Evolutionary conservation across 306 rosid genomes (phyloP), one percentile per base, ranked within the genome.

Genomic region (Acmispon strigosus): DNA sequence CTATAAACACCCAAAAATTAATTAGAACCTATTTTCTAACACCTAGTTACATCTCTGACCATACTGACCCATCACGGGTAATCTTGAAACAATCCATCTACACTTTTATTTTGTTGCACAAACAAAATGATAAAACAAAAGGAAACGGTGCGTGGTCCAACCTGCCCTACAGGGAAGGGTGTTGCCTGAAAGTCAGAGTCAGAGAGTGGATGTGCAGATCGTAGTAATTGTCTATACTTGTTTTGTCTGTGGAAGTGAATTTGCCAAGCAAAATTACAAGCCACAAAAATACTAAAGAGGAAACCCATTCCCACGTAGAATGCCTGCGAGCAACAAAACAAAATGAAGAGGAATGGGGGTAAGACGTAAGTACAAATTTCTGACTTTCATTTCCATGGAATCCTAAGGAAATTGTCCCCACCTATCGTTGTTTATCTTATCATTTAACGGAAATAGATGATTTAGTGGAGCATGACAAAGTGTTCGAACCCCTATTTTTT

Each of bases 321-420:
- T 24, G 57, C n/a, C 12, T 4, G 10, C 55, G 8, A 17, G 62
- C 18, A 41, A 54, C 64, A 54, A 70, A 55, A 55, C 56, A 69
- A 69, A 62, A 70, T 48, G 10, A 37, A 32, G 22, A 29, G 19
- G 2, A n/a, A 6, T 24, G 34, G 13, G 15, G 27, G 0, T 27
- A 27, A 13, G 61, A 8, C 1, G 8, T 11, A 17, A 13, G 20
- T 7, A 13, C 14, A 10, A 18, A 16, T 51, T 34, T 51, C 51
- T 52, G 53, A 52, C 11, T 34, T 51, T 11, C 22, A 12, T 27
- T 52, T 37, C 36, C 18, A 34, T 17, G 32, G 61, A 51, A 72
- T 60, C 34, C 61, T 18, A 50, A 4, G 24, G 41, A 48, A 60
- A 61, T 50, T 62, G 77, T 49, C 68, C 76, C 66, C 22, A 11